These are phyloP conservation scores for Salvia hispanica DNA, from an alignment of 257 asterid species.

Conservation along the genomic window DNA sequence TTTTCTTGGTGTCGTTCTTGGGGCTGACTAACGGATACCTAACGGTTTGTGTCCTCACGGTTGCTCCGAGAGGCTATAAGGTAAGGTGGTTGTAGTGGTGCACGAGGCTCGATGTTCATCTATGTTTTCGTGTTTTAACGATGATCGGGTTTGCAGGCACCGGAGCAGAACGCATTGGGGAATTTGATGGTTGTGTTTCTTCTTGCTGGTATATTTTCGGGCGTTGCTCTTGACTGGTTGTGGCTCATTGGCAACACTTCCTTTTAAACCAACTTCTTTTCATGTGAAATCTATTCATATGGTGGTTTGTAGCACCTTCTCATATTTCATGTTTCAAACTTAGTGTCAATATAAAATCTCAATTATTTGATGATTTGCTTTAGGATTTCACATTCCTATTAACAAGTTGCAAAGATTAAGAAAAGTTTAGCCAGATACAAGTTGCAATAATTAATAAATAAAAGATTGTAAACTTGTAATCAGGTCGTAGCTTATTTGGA, in stretches of 20 bases:
- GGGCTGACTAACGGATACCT: slow-evolving; percentile 86
- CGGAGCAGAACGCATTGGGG: slow-evolving; percentile 96
- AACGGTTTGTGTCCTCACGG: slow-evolving; percentile 70
- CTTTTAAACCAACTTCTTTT: slow-evolving; percentile 28
- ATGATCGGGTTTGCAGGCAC: slow-evolving; percentile 55
- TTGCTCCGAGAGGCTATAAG: slow-evolving; percentile 85
- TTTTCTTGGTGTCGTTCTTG: slow-evolving; percentile 61
- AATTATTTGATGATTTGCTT: no score
- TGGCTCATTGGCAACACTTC: slow-evolving; percentile 73
- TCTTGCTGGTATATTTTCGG: slow-evolving; percentile 69
- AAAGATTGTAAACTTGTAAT: no score
- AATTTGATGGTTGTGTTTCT: slow-evolving; percentile 73
- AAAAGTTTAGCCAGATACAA: no score
- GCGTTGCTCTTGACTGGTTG: slow-evolving; percentile 83
- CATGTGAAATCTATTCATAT: no score
- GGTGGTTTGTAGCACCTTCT: no score
- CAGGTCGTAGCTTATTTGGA: no score
- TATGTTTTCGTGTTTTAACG: not conserved
- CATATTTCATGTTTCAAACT: no score
- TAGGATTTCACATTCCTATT: no score
- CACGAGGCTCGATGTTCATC: not conserved
- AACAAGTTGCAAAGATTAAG: no score
- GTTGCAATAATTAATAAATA: no score
- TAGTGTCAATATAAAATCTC: no score
- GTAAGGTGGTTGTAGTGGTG: slow-evolving; percentile 32